Evolutionary conservation across 1,284 basidiomycete genomes (phyloP), one percentile per base, ranked within the genome.

Genomic region (Marasmius oreades): DNA sequence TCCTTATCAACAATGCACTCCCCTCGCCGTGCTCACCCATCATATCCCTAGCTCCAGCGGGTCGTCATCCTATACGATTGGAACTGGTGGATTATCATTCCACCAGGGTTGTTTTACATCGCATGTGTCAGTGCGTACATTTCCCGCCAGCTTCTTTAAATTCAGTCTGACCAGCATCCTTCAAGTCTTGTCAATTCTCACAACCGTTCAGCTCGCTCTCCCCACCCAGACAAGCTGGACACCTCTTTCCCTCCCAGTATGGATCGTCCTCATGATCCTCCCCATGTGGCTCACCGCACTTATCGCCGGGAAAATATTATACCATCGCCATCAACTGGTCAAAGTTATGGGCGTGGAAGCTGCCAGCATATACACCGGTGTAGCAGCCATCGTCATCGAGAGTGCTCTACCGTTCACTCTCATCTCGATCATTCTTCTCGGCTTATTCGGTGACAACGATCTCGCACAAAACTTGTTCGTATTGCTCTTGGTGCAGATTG

Each of bases 341-440:
- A 28, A 56, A 1, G 16, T 57, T 26, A 44, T 66, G 3, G 62
- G 63, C 0, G 43, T 48, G 5, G 56, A 61, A 18, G 56, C 60
- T 44, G 61, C 60, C 11, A 57, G 60, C 12, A 52, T 55, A 34
- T 69, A 70, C 47, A 64, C 64, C 1, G 59, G 67, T 20, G 59
- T 65, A 22, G 55, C 62, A 2, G 65, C 66, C 7, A 65, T 69
- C 22, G 57, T 71, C 16, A 55, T 69, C 26, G 70, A 70, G 55
- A 66, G 67, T 5, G 67, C 69, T 0, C 24, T 67, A 1, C 66
- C 67, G 1, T 66, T 65, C 53, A 66, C 64, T 2, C 39, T 67
- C n/a, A 58, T 66, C 22, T 60, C 61, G 2, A 58, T 68, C 12
- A 55, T 69, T 0, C 62, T 69, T 10, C 58, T 69, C 5, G 63